A percentile compares a stretch with the other conserved stretches of the same genome.
Evolutionary conservation across 2,329 filamentous ascomycete genomes (phyloP).

Genomic region (Talaromyces sp.): DNA sequence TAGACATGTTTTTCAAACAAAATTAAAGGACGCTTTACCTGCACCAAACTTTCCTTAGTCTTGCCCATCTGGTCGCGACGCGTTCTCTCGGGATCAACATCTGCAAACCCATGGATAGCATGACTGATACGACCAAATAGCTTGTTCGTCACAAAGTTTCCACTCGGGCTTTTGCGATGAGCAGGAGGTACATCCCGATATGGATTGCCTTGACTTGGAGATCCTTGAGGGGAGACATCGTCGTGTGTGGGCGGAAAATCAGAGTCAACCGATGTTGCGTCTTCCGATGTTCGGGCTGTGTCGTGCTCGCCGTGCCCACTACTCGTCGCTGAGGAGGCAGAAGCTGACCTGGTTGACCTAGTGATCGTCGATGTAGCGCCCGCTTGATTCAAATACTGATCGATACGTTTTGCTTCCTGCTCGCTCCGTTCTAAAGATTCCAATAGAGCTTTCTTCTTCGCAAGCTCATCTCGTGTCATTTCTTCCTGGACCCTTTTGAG

Average conservation of each 20-base stretch:
- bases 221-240: conserved; percentile 61
- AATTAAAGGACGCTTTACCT: conserved; percentile 39
- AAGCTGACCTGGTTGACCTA: conserved; percentile 64
- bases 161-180: conserved; percentile 77
- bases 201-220: conserved; percentile 67
- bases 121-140: conserved; percentile 95
- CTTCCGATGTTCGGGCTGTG: conserved; percentile 60
- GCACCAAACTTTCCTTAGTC: conserved; percentile 77
- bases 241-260: conserved; percentile 90
- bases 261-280: conserved; percentile 88
- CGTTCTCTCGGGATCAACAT: conserved; percentile 91
- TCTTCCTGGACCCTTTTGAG: conserved; percentile 95
- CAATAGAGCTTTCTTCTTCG: conserved; percentile 77
- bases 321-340: conserved; percentile 49
- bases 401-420: conserved; percentile 84
- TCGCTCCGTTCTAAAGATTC: conserved; percentile 92
- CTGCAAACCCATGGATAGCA: conserved; percentile 91
- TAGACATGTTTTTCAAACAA: not conserved
- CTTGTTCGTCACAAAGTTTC: conserved; percentile 87
- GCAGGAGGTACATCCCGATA: conserved; percentile 40
- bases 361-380: conserved; percentile 39
- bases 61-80: conserved; percentile 92
- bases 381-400: conserved; percentile 76
- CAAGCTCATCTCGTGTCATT: conserved; percentile 89
- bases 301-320: conserved; percentile 39